These are phyloP conservation scores for Pinus tabuliformis DNA, from an alignment of 75 land plant species.

Conservation along the genomic window DNA sequence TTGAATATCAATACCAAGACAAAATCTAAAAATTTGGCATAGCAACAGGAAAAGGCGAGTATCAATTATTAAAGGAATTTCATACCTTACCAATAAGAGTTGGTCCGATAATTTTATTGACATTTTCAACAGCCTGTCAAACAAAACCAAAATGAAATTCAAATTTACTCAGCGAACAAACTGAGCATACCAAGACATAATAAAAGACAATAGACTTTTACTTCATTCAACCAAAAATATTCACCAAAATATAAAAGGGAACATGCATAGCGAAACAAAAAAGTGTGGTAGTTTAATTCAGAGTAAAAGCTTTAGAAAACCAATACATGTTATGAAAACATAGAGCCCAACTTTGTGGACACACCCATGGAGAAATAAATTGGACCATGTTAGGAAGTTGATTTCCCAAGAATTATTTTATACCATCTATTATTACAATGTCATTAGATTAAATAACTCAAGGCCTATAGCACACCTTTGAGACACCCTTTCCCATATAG, in stretches of 20 bases:
- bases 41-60: not conserved
- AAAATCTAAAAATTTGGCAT: too few species aligned
- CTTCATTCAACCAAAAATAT: too few species aligned
- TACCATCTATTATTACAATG: too few species aligned
- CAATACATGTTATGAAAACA: too few species aligned
- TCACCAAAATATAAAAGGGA: not conserved
- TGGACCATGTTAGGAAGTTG: too few species aligned
- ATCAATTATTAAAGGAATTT: not conserved
- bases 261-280: not conserved
- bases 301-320: too few species aligned
- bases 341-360: too few species aligned
- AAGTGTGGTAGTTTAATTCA: too few species aligned
- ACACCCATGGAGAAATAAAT: not conserved
- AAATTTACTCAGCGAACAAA: not conserved
- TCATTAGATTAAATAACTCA: too few species aligned
- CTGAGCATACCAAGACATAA: not conserved
- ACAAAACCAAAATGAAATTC: conserved; percentile 10
- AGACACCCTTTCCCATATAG: conserved; percentile 92
- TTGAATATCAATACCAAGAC: not conserved
- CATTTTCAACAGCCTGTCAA: conserved; percentile 96
- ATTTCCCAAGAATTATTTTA: too few species aligned
- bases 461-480: conserved; percentile 44
- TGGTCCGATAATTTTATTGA: conserved; percentile 84
- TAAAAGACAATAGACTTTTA: not conserved
- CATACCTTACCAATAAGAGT: conserved; percentile 89